phyloP scores from a whole-genome alignment of 1,284 basidiomycete genomes.

The Clitocybe nebularis region DNA sequence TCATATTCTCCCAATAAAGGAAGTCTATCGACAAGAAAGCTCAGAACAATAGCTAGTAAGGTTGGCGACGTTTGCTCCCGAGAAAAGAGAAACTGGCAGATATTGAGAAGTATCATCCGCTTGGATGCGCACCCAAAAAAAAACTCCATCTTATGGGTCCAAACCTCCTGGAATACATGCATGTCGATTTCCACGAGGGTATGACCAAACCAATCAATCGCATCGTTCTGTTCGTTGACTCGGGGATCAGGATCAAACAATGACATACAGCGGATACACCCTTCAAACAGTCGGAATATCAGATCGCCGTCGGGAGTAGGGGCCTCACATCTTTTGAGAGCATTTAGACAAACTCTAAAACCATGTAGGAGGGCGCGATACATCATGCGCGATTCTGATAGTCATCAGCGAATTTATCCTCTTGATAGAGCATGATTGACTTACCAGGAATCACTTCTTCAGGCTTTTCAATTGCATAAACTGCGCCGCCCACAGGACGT shows the following conservation, averaged over 20 bases:
- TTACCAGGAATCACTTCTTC: conserved; percentile 72
- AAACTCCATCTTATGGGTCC: conserved; percentile 87
- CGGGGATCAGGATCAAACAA: conserved; percentile 82
- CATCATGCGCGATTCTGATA: conserved; percentile 76
- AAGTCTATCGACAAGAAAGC: conserved; percentile 83
- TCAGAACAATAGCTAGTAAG: conserved; percentile 89
- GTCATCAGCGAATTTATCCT: conserved; percentile 1
- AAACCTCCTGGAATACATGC: conserved; percentile 92
- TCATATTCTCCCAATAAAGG: conserved; percentile 85
- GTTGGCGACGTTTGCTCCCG: conserved; percentile 86
- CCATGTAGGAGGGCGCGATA: conserved; percentile 90
- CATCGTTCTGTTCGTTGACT: conserved; percentile 73
- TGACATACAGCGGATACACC: conserved; percentile 81
- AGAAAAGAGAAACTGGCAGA: conserved; percentile 85
- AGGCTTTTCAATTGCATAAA: conserved; percentile 72
- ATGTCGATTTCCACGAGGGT: conserved; percentile 82
- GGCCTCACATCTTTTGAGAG: conserved; percentile 78
- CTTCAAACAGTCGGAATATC: conserved; percentile 85
- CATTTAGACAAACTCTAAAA: conserved; percentile 79
- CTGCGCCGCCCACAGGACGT: conserved; percentile 72
- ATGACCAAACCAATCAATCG: conserved; percentile 82
- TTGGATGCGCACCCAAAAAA: conserved; percentile 80
- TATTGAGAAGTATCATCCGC: conserved; percentile 78
- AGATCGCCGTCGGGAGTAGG: conserved; percentile 83
- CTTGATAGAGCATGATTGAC: conserved; percentile 17